A percentile compares a stretch with the other conserved stretches of the same genome.
Evolutionary conservation across 2,329 filamentous ascomycete species (phyloP).

Genomic region (Trichoderma asperellum): DNA sequence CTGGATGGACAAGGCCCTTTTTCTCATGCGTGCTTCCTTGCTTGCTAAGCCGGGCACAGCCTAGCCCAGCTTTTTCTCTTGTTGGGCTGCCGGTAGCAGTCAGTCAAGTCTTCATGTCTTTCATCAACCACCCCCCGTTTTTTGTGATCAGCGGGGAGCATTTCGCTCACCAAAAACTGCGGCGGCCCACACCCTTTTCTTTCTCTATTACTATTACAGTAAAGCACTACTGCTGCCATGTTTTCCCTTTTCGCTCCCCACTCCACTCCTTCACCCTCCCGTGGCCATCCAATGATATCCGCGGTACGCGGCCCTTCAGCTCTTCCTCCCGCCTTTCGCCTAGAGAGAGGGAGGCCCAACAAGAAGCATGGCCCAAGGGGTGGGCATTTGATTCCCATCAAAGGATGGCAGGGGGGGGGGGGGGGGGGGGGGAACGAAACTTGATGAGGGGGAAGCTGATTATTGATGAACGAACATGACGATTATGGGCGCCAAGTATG

Average conservation of each 20-base stretch:
- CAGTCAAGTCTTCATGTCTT: neutral
- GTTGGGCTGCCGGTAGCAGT: neutral
- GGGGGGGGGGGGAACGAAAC: neutral
- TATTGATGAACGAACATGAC: neutral
- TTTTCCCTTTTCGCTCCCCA: neutral
- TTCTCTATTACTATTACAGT: neutral
- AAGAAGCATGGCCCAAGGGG: neutral
- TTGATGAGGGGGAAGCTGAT: neutral
- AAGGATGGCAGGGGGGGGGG: neutral
- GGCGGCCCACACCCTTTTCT: neutral
- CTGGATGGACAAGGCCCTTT: neutral
- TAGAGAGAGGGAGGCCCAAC: no score
- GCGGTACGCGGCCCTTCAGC: slow-evolving; percentile 23
- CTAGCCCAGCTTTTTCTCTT: neutral
- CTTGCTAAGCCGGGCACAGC: neutral
- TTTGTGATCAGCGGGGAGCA: slow-evolving; percentile 3
- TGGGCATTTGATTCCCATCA: neutral
- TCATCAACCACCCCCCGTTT: neutral
- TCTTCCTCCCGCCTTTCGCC: neutral
- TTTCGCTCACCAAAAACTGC: neutral
- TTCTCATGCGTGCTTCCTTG: neutral
- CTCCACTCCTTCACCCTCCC: neutral
- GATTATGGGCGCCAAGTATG: neutral
- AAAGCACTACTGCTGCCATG: neutral
- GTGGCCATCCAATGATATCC: neutral